Base-by-base conservation (phyloP, 1,284 basidiomycete genomes). In the Apiotrichum akiyoshidainum region DNA sequence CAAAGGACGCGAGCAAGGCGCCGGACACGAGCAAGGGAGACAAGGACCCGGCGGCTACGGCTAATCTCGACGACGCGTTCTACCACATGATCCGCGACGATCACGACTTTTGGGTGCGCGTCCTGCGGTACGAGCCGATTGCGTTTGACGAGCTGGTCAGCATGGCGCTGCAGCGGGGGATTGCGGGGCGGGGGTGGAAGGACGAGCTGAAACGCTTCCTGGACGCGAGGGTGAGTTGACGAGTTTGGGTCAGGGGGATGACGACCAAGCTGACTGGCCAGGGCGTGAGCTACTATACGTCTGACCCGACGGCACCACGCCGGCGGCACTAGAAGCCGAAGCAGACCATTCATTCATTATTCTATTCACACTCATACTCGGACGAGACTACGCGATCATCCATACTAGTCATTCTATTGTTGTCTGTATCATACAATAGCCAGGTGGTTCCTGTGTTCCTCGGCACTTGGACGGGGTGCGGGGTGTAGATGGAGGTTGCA, bases 41-140 rank as follows among this genome's bases (percentile, higher is more conserved):
- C 11, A 19, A 48, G 2, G 31, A 4, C 33, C 54, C 5, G 59
- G 69, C 65, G 68, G 73, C 46, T 59, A 59, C 47, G 49, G 60
- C 11, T 69, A 71, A 72, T 14, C 54, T 74, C 16, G 59, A 69
- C n/a, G 46, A 55, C 26, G 54, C 50, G 39, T 74, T 76, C 57
- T 54, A 64, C 44, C 45, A 50, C 31, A 68, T 73, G 68, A 68
- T 77, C 52, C 55, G 55, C 42, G 55, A 59, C 17, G 71, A 74
- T 55, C 41, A 58, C 5, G 64, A 61, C 37, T 54, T 76, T 22
- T 74, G 67, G 44, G 39, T 68, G 11, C 68, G 72, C n/a, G 65
- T 76, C 2, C 59, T 77, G 17, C 68, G 71, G 34, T 78, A 78
- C 57, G 76, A 76, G 71, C 77, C 77, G 0, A 70, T 78, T 22